Base-by-base conservation (phyloP, 805 yeast genomes). In the Wickerhamomyces xylosicus region DNA sequence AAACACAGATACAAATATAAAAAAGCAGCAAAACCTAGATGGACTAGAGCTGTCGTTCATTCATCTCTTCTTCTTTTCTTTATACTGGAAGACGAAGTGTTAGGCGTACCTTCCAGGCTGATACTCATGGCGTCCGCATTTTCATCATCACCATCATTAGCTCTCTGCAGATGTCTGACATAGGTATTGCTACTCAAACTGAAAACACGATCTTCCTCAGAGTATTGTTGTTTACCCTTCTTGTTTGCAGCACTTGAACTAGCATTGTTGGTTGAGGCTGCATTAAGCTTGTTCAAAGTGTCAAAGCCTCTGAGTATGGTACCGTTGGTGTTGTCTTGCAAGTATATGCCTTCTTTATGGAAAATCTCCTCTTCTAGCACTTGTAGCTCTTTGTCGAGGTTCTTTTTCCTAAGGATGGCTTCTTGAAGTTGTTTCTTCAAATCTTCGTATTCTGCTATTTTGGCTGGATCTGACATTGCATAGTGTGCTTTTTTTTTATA, bases 281-380 rank as follows among this genome's bases (percentile, higher is more conserved):
- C 35, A 28, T 38, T 33, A 36, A 79, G 68, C 52, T 43, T 40
- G n/a, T 29, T 39, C 9, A 84, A 82, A 49, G 76, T 81, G 36
- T 89, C 96, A 51, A 87, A 89, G 2, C 97, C 97, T 46, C 82
- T 81, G n/a, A 86, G 82, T 20, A 90, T 80, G 57, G 85, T 89
- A 0, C 96, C 89, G 21, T 67, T 58, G 21, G 63, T 58, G 41
- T 85, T 75, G 38, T 82, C 87, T 21, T 80, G 74, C 35, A 89
- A 72, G 54, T 89, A 89, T 13, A 74, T 72, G 9, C 81, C 77
- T 54, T 89, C 97, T 47, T 76, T 75, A 36, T 77, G 80, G 61
- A 77, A 87, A 5, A 89, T 79, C 38, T 74, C 73, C 45, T 86
- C 95, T 52, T 89, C 95, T 5, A 86, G 55, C 34, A 58, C 60